Conservation (phyloP, 2,329 filamentous ascomycete genomes). For the Xylaria arbuscula region DNA sequence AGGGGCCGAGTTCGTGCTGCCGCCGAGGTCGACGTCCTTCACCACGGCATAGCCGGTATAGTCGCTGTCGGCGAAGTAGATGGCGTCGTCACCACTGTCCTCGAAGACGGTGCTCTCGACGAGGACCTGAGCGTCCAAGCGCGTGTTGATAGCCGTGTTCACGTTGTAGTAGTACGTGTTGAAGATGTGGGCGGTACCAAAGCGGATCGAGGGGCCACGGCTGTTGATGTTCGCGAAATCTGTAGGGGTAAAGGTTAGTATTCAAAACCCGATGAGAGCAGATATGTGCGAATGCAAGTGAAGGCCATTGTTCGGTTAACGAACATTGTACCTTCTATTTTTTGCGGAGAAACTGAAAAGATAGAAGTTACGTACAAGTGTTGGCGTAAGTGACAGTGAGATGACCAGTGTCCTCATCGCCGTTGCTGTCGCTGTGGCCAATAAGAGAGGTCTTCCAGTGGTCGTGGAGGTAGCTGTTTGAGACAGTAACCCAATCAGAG, state of each 20-base stretch:
- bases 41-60: constrained; percentile 55
- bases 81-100: constrained; percentile 41
- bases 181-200: constrained; percentile 64
- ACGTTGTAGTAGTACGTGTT: constrained; percentile 58
- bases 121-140: constrained; percentile 60
- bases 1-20: constrained; percentile 60
- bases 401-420: constrained; percentile 72
- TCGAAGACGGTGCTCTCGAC: constrained; percentile 59
- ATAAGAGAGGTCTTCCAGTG: constrained; percentile 58
- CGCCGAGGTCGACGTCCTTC: constrained; percentile 58
- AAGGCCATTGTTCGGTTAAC: background rate
- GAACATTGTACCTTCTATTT: background rate
- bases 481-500: constrained; percentile 68
- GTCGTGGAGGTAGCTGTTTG: constrained; percentile 58
- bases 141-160: constrained; percentile 60
- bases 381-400: constrained; percentile 73
- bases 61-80: constrained; percentile 53
- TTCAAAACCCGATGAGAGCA: background rate
- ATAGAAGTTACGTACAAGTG: constrained; percentile 62
- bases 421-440: constrained; percentile 67
- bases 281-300: background rate
- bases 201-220: constrained; percentile 65
- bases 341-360: background rate
- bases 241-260: constrained; percentile 6
- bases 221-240: constrained; percentile 60